Conservation (phyloP, 176 grass and related monocot species). For the Alopecurus myosuroides region DNA sequence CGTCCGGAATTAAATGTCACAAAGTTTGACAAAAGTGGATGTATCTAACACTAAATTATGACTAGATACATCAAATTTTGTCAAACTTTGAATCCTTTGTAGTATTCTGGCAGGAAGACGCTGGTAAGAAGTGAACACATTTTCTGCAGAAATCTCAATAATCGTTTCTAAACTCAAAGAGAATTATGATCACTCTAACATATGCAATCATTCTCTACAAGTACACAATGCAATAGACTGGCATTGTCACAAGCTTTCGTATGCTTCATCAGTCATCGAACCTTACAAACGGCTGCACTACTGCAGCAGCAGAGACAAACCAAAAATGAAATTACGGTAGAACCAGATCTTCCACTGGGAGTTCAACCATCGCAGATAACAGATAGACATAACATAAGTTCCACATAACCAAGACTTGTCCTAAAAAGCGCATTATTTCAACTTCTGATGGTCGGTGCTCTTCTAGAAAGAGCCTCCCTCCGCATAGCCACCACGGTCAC, state of each 20-base stretch:
- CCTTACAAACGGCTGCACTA: neutral
- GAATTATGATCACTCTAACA: neutral
- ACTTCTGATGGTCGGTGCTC: neutral
- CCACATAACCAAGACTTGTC: slow-evolving; percentile 17
- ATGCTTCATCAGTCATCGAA: neutral
- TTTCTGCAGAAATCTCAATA: neutral
- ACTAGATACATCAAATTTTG: too few relatives aligned
- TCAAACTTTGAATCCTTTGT: too few relatives aligned
- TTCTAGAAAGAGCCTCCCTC: too few relatives aligned
- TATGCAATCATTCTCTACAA: neutral
- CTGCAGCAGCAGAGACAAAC: neutral
- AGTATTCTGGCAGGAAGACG: too few relatives aligned
- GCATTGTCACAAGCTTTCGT: neutral
- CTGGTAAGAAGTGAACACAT: too few relatives aligned
- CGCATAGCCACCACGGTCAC: neutral
- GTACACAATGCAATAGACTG: neutral
- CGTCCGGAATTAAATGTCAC: too few relatives aligned
- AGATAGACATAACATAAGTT: slow-evolving; percentile 4
- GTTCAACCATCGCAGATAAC: neutral
- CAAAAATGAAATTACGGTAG: neutral
- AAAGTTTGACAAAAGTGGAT: too few relatives aligned
- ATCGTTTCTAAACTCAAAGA: neutral
- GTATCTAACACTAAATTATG: too few relatives aligned
- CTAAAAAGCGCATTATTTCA: slow-evolving; percentile 43
- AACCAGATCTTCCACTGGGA: neutral